Conservation (phyloP, 192 early-diverging fungal species). For the Coemansia sp. region DNA sequence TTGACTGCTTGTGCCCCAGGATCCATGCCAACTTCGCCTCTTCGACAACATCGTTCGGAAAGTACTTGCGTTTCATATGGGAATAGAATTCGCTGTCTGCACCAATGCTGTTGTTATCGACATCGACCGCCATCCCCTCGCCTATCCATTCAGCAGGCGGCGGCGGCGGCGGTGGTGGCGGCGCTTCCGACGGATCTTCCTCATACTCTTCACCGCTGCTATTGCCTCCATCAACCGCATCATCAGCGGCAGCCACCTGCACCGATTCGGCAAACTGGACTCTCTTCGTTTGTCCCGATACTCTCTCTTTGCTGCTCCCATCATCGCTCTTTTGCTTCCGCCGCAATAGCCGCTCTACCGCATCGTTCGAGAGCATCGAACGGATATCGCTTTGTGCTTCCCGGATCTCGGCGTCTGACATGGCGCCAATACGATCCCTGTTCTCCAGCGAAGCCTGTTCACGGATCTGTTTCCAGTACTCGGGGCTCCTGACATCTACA, state of each 20-base stretch:
- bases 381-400: slow-evolving; percentile 70
- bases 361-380: slow-evolving; percentile 60
- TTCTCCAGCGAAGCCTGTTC: slow-evolving; percentile 37
- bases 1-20: slow-evolving; percentile 50
- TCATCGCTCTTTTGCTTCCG: slow-evolving; percentile 14
- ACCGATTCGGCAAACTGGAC: slow-evolving; percentile 26
- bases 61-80: slow-evolving; percentile 42
- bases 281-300: slow-evolving; percentile 15
- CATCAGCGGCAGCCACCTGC: slow-evolving; percentile 19
- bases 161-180: slow-evolving; percentile 22
- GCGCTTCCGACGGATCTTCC: slow-evolving; percentile 10
- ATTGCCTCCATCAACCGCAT: neutral
- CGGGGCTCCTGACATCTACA: neutral
- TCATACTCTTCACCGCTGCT: slow-evolving; percentile 13
- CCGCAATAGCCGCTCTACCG: slow-evolving; percentile 64
- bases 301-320: neutral
- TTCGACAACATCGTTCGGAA: slow-evolving; percentile 40
- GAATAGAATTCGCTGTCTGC: slow-evolving; percentile 39
- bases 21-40: slow-evolving; percentile 57
- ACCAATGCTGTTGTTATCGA: slow-evolving; percentile 37
- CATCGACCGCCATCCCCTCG: slow-evolving; percentile 9
- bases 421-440: slow-evolving; percentile 65
- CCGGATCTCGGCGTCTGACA: slow-evolving; percentile 73
- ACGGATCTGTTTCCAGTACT: slow-evolving; percentile 21
- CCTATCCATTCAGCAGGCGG: slow-evolving; percentile 50